phyloP scores from a whole-genome alignment of 768 basidiomycete genomes.

The Naematelia aurantialba region DNA sequence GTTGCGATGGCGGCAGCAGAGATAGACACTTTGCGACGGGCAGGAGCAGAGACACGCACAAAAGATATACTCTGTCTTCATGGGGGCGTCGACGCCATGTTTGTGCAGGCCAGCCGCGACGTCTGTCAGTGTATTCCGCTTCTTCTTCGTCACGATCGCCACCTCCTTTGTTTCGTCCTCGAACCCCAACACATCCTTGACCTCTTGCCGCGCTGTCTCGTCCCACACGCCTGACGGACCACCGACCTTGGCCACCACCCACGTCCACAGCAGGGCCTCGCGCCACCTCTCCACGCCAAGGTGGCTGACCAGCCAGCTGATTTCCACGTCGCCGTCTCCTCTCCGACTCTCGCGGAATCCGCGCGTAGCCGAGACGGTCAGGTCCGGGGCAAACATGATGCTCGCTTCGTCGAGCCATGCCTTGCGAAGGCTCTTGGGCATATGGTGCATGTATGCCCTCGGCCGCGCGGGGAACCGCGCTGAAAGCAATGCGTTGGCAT shows the following conservation, averaged over 20 bases:
- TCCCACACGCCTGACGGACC: slow-evolving; percentile 34
- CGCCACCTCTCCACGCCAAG: slow-evolving; percentile 46
- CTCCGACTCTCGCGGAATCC: slow-evolving; percentile 34
- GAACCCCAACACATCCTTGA: slow-evolving; percentile 22
- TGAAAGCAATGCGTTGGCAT: slow-evolving; percentile 39
- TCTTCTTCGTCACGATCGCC: slow-evolving; percentile 1
- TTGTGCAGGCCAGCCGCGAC: slow-evolving; percentile 13
- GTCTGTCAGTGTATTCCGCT: slow-evolving; percentile 30
- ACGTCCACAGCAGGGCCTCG: slow-evolving; percentile 47
- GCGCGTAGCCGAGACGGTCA: slow-evolving; percentile 34
- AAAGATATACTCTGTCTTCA: slow-evolving; percentile 28
- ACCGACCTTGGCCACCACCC: slow-evolving; percentile 39
- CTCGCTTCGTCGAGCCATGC: slow-evolving; percentile 38
- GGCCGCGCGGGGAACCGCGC: slow-evolving; percentile 30
- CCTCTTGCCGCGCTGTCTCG: slow-evolving; percentile 19
- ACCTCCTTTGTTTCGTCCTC: background rate
- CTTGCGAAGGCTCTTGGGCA: slow-evolving; percentile 37
- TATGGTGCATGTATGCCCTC: slow-evolving; percentile 41
- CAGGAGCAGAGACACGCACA: slow-evolving; percentile 17
- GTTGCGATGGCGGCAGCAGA: background rate
- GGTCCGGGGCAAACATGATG: slow-evolving; percentile 35
- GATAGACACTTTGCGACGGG: background rate
- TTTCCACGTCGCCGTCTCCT: slow-evolving; percentile 40
- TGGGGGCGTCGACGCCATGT: slow-evolving; percentile 31
- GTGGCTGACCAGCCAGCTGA: slow-evolving; percentile 40